Base-by-base conservation (phyloP, 108 stramenopile genomes). In the Fragilariopsis cylindrus region DNA sequence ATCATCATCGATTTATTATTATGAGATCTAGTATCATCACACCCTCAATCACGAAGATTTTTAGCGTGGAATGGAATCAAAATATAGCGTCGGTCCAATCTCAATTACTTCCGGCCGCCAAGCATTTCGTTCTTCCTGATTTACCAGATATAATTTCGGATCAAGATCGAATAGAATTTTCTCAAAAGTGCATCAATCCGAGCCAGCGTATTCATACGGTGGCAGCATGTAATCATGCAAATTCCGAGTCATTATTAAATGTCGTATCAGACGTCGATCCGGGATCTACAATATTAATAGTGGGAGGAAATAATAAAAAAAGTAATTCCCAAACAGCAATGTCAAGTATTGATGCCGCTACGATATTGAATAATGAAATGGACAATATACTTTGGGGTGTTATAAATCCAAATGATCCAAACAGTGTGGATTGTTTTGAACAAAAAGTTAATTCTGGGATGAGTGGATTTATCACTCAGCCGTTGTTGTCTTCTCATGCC, bases 381-480 rank as follows among this genome's bases (percentile, higher is more conserved):
- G 43, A 12, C 5, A 52, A 41, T 48, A 50, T 57, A 1, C 40
- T 85, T 0, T 85, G 84, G 84, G 81, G 74, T n/a, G 77, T 79
- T 16, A 39, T 77, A 15, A 75, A 85, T 70, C 84, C 84, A 4
- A 85, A 85, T 48, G 77, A 81, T 79, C 56, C 65, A 13, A 0
- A 67, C 7, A 85, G 84, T 60, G 12, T 64, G 11, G 67, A 75
- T 12, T 11, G 18, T 21, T 64, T 81, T 0, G 19, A 41, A 1
- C 43, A 47, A 9, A 85, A 85, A 54, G 42, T 76, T 19, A 57
- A 81, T 15, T 67, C 84, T 3, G 84, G 84, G 1, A 73, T 79
- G 44, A 44, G 21, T 0, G 84, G 84, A 45, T 67, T 85, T 65
- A 57, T 85, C 11, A 85, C 84, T 13, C 84, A 85, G 64, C 84